Conservation (phyloP, 1,284 basidiomycete genomes). For the Pseudomicrostroma phylloplanum region DNA sequence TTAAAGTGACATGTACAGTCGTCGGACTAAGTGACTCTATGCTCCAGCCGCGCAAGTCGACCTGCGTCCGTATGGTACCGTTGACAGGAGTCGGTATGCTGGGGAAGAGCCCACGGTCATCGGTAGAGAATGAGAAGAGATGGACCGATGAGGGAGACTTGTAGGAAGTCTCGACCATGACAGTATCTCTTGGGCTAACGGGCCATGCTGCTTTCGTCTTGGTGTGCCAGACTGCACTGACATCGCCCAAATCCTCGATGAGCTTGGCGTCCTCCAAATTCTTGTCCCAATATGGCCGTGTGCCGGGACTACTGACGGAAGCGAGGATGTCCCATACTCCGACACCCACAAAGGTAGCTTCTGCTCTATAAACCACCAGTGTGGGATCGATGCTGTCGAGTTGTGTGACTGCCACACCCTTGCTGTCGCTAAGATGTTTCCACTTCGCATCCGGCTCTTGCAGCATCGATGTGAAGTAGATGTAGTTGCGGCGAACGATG, state of each 20-base stretch:
- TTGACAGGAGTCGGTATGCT: constrained; percentile 63
- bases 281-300: constrained; percentile 80
- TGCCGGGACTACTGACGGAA: constrained; percentile 75
- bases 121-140: constrained; percentile 88
- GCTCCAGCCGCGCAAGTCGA: constrained; percentile 93
- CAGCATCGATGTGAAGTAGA: constrained; percentile 87
- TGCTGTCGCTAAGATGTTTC: constrained; percentile 72
- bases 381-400: constrained; percentile 96
- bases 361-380: constrained; percentile 88
- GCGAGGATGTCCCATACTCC: constrained; percentile 94
- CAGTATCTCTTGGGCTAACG: constrained; percentile 68
- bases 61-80: constrained; percentile 81
- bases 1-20: constrained; percentile 84
- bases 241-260: constrained; percentile 69
- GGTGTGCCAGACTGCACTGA: constrained; percentile 61
- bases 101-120: constrained; percentile 79
- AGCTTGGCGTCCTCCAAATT: constrained; percentile 75
- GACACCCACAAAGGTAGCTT: constrained; percentile 94
- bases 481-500: constrained; percentile 85
- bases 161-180: constrained; percentile 89
- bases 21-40: constrained; percentile 92
- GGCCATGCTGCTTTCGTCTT: constrained; percentile 37
- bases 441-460: constrained; percentile 99
- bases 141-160: constrained; percentile 88
- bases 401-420: constrained; percentile 73